Percentiles rank a stretch among this genome's conserved stretches.
These are phyloP conservation scores for Phytopythium aichiense DNA, from an alignment of 352 stramenopile genomes.

Conservation along the genomic window DNA sequence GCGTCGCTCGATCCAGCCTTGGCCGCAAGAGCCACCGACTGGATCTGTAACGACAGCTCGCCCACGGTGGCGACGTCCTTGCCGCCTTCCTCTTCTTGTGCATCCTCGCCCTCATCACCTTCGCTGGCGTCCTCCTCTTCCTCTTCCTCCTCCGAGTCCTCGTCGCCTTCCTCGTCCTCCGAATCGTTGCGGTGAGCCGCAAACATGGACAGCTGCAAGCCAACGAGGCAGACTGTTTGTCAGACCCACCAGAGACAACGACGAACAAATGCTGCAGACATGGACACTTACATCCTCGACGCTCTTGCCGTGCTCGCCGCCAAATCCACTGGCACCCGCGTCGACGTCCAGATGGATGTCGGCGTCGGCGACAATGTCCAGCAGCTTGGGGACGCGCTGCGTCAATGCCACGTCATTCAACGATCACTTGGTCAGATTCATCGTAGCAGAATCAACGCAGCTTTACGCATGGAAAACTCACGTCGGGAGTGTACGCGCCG, in stretches of 20 bases:
- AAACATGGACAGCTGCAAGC: slow-evolving; percentile 72
- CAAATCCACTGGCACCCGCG: slow-evolving; percentile 79
- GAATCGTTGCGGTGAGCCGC: slow-evolving; percentile 51
- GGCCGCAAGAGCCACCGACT: slow-evolving; percentile 23
- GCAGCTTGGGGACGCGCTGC: slow-evolving; percentile 46
- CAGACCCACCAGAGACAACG: neutral
- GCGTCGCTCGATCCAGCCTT: slow-evolving; percentile 19
- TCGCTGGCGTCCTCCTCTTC: slow-evolving; percentile 20
- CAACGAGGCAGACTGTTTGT: slow-evolving; percentile 3
- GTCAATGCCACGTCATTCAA: neutral
- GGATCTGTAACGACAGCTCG: slow-evolving; percentile 30
- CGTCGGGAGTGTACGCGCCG: slow-evolving; percentile 78
- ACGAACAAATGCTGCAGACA: neutral
- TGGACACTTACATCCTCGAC: slow-evolving; percentile 48
- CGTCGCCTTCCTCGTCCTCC: slow-evolving; percentile 31
- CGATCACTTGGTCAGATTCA: neutral
- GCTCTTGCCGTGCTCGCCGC: slow-evolving; percentile 69
- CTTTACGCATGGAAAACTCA: slow-evolving; percentile 35
- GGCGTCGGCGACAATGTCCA: slow-evolving; percentile 67
- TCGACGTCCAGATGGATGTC: slow-evolving; percentile 62
- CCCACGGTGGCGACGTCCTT: neutral
- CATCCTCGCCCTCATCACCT: slow-evolving; percentile 26
- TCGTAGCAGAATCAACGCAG: slow-evolving; percentile 5
- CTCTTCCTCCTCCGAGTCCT: slow-evolving; percentile 30
- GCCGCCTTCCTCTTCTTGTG: slow-evolving; percentile 27